Base-by-base conservation (phyloP, 2,329 filamentous ascomycete genomes). In the Aspergillus floridensis region DNA sequence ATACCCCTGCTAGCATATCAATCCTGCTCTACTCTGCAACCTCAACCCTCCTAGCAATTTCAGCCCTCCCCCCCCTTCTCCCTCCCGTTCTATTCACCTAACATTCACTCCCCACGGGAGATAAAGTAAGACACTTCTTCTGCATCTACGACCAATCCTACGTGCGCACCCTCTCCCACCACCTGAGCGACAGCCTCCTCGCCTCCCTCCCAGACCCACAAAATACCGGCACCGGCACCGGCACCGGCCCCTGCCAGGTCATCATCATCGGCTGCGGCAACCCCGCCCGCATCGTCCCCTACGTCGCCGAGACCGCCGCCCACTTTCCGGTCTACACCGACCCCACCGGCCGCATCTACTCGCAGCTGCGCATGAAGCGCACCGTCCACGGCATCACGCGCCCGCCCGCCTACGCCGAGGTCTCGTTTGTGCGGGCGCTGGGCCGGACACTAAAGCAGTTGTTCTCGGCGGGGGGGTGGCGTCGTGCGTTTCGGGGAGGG, bases 261-360 rank as follows among this genome's bases (percentile, higher is more conserved):
- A 66, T 69, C 3, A 67, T 68, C 8, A 66, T 69, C 49, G 66
- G 67, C 1, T 69, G 67, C 44, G 67, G 67, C 6, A 61, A 66
- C 48, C 59, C 62, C 4, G 35, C 61, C 1, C 56, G 61, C 2
- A 69, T 69, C 8, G 61, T 56, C 0, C 67, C 67, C 0, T 69
- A 66, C 29, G 64, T 66, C 29, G 58, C 60, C 44, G 63, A 67
- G 46, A 68, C 65, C 0, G 49, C 52, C 6, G 56, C 60, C 24
- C 44, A 41, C 0, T 65, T 67, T 35, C 66, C 66, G 7, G 58
- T 69, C 8, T 69, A 68, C 56, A 62, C 62, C 12, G 67, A 68
- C 46, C 60, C 58, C 0, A 57, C 65, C 1, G 65, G 57, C 0
- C 59, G 35, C 8, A 49, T 69, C 31, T 67, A 68, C 29, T 64